Evolutionary conservation across 306 rosid species (phyloP), one percentile per base, ranked within the genome.

Genomic region (Citrullus amarus): DNA sequence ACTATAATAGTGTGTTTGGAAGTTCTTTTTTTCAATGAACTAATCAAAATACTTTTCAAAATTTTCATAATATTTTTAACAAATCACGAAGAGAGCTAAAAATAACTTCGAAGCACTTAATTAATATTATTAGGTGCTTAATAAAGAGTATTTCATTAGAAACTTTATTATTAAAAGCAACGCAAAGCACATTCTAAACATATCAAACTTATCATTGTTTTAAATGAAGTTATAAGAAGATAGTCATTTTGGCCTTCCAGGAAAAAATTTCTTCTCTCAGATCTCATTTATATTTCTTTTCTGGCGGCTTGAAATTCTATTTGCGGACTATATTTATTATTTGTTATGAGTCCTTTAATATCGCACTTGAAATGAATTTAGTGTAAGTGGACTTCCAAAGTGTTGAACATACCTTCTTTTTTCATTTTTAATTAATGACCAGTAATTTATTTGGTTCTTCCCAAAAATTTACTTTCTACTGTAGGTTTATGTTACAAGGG

Each of bases 401-500:
- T 43, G 36, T 32, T 32, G 53, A 66, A 18, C 30, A n/a, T n/a
- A 14, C 0, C 16, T 10, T 12, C 12, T 4, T 67, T 67, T 28
- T 16, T 22, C 12, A 20, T 46, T 67, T 28, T 16, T 22, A 5
- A 12, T 46, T 9, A 28, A 72, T 36, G 20, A 56, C 13, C 68
- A 20, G 58, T 76, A 44, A 38, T 38, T 76, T 18, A 63, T 63
- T 38, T 57, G 50, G 20, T 63, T 38, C 55, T 75, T 43, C 81
- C n/a, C 65, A 44, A 59, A n/a, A 61, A 75, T 53, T 77, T 62
- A 46, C 39, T 43, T 79, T 75, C 18, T 77, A 34, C 76, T 79
- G 81, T 81, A 93, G 98, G 94, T 90, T 80, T 87, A 83, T 78
- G 84, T 93, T 66, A 81, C 83, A 76, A 87, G 91, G 83, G 86